Evolutionary conservation across 2,329 filamentous ascomycete genomes (phyloP).

Genomic region (Orbilia oligospora): DNA sequence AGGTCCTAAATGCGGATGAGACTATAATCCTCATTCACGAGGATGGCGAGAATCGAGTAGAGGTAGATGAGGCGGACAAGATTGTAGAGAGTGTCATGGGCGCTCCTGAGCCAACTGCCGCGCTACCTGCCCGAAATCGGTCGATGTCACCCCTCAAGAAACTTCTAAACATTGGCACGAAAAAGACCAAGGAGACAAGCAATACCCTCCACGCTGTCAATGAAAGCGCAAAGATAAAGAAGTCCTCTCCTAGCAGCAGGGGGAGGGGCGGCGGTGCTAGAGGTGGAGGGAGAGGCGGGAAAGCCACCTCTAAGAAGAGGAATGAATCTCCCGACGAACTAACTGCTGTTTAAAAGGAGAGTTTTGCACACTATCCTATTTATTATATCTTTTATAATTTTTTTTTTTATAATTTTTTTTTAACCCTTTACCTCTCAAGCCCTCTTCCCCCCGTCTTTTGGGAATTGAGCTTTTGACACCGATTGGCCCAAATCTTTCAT

Average conservation of each 20-base stretch:
- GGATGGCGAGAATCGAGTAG: conserved; percentile 28
- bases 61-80: conserved; percentile 46
- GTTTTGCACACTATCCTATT: background rate
- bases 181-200: conserved; percentile 39
- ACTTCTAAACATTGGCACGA: conserved; percentile 48
- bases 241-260: conserved; percentile 42
- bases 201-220: conserved; percentile 48
- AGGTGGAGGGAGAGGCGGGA: conserved; percentile 45
- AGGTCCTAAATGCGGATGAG: conserved; percentile 24
- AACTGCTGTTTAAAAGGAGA: background rate
- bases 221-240: conserved; percentile 57
- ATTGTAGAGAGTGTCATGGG: conserved; percentile 58
- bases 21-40: conserved; percentile 46
- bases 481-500: background rate
- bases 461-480: background rate
- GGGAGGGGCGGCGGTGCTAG: conserved; percentile 31
- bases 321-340: conserved; percentile 15
- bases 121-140: conserved; percentile 33
- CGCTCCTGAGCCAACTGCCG: conserved; percentile 39
- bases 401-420: background rate
- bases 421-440: background rate
- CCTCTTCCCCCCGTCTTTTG: background rate
- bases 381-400: background rate
- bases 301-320: conserved; percentile 33
- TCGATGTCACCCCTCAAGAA: conserved; percentile 58